Percentiles rank a stretch among this genome's conserved stretches.
Evolutionary conservation across 2,329 filamentous ascomycete species (phyloP).

Genomic region (Lecanicillium sp.): DNA sequence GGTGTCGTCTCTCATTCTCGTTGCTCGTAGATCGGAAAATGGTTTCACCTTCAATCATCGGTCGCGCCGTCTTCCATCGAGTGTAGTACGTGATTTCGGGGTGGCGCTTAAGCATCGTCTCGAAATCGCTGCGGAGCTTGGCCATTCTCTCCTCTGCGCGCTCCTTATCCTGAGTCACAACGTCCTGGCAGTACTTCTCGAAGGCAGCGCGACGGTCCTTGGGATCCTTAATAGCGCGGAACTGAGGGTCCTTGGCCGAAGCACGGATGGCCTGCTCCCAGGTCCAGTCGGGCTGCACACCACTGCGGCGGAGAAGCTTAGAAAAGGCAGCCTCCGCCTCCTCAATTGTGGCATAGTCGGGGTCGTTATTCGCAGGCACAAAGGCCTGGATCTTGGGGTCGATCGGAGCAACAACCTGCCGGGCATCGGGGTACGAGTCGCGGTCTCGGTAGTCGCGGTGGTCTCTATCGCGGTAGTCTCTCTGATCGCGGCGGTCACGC

Average conservation of each 20-base stretch:
- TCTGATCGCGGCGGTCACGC: conserved; percentile 18
- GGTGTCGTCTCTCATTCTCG: conserved; percentile 77
- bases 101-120: conserved; percentile 91
- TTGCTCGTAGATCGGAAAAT: conserved; percentile 88
- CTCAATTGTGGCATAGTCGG: conserved; percentile 72
- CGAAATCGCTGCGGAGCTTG: conserved; percentile 90
- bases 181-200: conserved; percentile 88
- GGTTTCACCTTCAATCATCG: conserved; percentile 90
- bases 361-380: conserved; percentile 60
- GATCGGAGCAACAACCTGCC: conserved; percentile 52
- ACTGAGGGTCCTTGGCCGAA: conserved; percentile 86
- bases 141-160: conserved; percentile 86
- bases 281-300: conserved; percentile 84
- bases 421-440: conserved; percentile 44
- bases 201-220: conserved; percentile 86
- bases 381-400: conserved; percentile 53
- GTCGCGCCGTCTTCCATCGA: conserved; percentile 90
- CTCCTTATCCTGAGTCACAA: conserved; percentile 88
- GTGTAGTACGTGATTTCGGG: conserved; percentile 97
- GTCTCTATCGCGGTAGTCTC: conserved; percentile 25
- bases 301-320: conserved; percentile 79
- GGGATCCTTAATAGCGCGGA: conserved; percentile 86
- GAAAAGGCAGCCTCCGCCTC: conserved; percentile 91
- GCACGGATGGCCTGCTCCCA: conserved; percentile 87
- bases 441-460: conserved; percentile 26